Conservation (phyloP, 1,139 yeast genomes). For the Hyphopichia buzzinii region DNA sequence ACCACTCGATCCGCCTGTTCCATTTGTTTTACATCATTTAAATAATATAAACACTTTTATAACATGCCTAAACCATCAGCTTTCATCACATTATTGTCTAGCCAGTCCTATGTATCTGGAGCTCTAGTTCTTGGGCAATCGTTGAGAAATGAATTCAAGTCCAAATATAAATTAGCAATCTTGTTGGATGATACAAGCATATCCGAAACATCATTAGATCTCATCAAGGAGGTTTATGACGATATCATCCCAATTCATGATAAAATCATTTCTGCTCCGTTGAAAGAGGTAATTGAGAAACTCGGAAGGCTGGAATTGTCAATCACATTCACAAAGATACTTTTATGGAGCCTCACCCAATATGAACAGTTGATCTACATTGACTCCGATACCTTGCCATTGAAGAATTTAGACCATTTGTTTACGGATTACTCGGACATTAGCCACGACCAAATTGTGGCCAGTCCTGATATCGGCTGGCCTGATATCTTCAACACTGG, state of each 20-base stretch:
- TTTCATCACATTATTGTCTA: constrained; percentile 28
- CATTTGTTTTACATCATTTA: no score
- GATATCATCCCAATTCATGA: constrained; percentile 24
- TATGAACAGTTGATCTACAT: constrained; percentile 26
- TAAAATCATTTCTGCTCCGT: constrained; percentile 17
- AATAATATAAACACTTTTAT: no score
- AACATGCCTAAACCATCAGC: constrained; percentile 18
- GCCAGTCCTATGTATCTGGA: constrained; percentile 31
- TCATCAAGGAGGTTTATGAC: constrained; percentile 21
- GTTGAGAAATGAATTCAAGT: constrained; percentile 17
- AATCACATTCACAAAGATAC: constrained; percentile 26
- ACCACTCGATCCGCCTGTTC: no score
- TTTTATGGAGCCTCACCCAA: constrained; percentile 26
- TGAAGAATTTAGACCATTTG: constrained; percentile 22
- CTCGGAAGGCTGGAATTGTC: constrained; percentile 29
- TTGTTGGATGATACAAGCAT: constrained; percentile 19
- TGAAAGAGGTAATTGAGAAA: constrained; percentile 16
- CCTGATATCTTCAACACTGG: constrained; percentile 37
- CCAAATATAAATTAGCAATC: constrained; percentile 20
- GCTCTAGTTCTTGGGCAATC: constrained; percentile 26
- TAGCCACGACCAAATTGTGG: constrained; percentile 17
- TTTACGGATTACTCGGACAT: constrained; percentile 17
- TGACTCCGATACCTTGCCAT: constrained; percentile 30
- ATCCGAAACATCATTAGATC: constrained; percentile 15
- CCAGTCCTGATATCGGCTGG: constrained; percentile 38